Percentiles rank a stretch among this genome's conserved stretches.
Evolutionary conservation across 768 basidiomycete species (phyloP).

Genomic region (Mycena galericulata): DNA sequence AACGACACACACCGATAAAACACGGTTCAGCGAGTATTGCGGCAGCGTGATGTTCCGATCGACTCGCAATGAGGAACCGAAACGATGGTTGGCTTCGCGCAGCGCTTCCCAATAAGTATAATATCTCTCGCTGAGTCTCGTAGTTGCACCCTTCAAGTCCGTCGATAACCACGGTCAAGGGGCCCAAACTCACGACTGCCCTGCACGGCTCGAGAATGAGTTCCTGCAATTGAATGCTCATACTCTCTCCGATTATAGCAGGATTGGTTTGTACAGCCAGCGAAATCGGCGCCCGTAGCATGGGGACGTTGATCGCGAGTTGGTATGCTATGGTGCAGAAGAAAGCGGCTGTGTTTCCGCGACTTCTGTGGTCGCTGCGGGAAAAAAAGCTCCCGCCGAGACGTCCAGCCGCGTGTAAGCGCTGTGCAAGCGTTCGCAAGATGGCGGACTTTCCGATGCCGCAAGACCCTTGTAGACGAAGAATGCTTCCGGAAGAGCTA

Average conservation of each 20-base stretch:
- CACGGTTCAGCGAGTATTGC: slow-evolving; percentile 7
- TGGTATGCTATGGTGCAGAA: slow-evolving; percentile 26
- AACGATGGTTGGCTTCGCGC: not conserved
- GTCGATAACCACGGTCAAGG: slow-evolving; percentile 27
- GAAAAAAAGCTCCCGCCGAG: slow-evolving; percentile 24
- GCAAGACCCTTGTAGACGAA: slow-evolving; percentile 23
- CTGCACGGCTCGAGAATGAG: slow-evolving; percentile 28
- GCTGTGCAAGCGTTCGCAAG: slow-evolving; percentile 11
- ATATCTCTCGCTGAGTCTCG: slow-evolving; percentile 20
- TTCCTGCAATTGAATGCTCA: slow-evolving; percentile 19
- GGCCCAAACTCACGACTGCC: not conserved
- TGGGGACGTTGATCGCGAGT: slow-evolving; percentile 24
- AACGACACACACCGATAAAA: slow-evolving; percentile 7
- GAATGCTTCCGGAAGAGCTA: not conserved
- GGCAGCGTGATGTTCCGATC: not conserved
- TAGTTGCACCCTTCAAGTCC: slow-evolving; percentile 21
- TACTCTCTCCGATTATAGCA: slow-evolving; percentile 8
- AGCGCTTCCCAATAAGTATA: slow-evolving; percentile 18
- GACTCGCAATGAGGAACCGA: slow-evolving; percentile 18
- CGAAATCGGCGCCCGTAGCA: slow-evolving; percentile 22
- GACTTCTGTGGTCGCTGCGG: not conserved
- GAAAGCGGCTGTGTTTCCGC: slow-evolving; percentile 2
- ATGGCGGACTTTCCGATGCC: slow-evolving; percentile 33
- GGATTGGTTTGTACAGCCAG: slow-evolving; percentile 16
- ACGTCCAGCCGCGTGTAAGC: not conserved